Base-by-base conservation (phyloP, 2,329 filamentous ascomycete species). In the Grosmannia clavigera region DNA sequence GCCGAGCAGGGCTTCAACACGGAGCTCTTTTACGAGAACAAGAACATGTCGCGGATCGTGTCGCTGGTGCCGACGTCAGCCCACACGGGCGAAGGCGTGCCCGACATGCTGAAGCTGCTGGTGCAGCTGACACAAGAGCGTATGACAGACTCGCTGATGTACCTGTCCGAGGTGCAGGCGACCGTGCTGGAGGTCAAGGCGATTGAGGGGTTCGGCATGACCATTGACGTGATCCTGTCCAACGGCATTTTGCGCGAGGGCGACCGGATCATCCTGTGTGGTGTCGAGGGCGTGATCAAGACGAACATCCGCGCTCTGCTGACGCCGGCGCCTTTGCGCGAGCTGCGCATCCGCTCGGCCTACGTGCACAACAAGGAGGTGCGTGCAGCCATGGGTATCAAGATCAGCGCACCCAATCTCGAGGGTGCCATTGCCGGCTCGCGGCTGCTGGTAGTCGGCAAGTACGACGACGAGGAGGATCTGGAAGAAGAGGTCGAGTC, bases 301-400 rank as follows among this genome's bases (percentile, higher is more conserved):
- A 99, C 94, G 7, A 96, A 96, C 67, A 94, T 99, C 68, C 85
- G 94, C 76, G 95, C 94, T 16, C 81, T 99, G 31, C 80, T 99
- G 58, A 99, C 94, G 3, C 94, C 94, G 1, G 92, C 91, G 12
- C 89, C 91, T 62, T 84, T 99, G 71, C 94, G 90, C 71, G 94
- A 99, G 73, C 75, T 99, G 65, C 91, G 95, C 72, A 83, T 99
- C 68, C 97, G 97, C 76, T 96, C 92, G 3, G 82, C 86, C 64
- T 99, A 99, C 69, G 92, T 99, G 35, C 95, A 99, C 79, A 96
- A 99, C 79, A 97, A 99, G 78, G 91, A 96, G 73, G 92, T 96
- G 76, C 99, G 96, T 80, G 94, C 95, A 25, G 91, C 94, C 10
- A 83, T 99, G 69, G 94, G 94, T 87, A 90, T 99, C 73, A 99